Conservation (phyloP, 148 eudicot species). For the Fallopia convolvulus region DNA sequence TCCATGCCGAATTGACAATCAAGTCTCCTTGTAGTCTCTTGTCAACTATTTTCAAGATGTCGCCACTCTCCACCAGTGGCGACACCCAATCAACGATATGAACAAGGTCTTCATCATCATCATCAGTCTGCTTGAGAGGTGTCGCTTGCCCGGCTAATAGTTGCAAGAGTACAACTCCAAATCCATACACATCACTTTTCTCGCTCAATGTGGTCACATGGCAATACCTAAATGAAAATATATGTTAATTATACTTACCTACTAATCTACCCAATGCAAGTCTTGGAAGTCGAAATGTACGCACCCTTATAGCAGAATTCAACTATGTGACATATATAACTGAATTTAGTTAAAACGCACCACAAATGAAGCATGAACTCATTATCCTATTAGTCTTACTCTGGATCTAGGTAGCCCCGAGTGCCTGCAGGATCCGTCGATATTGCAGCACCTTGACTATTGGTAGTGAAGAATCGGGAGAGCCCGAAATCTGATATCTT, state of each 20-base stretch:
- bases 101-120: neutral
- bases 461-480: slow-evolving; percentile 22
- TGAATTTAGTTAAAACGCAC: too few species aligned
- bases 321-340: too few species aligned
- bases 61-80: too few species aligned
- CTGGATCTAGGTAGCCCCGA: slow-evolving; percentile 35
- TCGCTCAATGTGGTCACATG: slow-evolving; percentile 14
- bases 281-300: too few species aligned
- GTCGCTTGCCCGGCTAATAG: slow-evolving; percentile 23
- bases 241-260: too few species aligned
- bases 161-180: slow-evolving; percentile 29
- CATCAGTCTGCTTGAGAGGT: neutral
- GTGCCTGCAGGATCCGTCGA: slow-evolving; percentile 30
- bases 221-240: neutral
- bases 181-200: slow-evolving; percentile 30
- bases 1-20: neutral
- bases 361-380: too few species aligned
- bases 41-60: neutral
- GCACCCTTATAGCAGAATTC: too few species aligned
- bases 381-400: slow-evolving; percentile 19
- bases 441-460: slow-evolving; percentile 15
- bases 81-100: neutral
- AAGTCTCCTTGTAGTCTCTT: neutral
- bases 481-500: slow-evolving; percentile 39
- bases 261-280: too few species aligned